Evolutionary conservation across 805 yeast genomes (phyloP).

Genomic region (Maudiozyma serrabonitensis): DNA sequence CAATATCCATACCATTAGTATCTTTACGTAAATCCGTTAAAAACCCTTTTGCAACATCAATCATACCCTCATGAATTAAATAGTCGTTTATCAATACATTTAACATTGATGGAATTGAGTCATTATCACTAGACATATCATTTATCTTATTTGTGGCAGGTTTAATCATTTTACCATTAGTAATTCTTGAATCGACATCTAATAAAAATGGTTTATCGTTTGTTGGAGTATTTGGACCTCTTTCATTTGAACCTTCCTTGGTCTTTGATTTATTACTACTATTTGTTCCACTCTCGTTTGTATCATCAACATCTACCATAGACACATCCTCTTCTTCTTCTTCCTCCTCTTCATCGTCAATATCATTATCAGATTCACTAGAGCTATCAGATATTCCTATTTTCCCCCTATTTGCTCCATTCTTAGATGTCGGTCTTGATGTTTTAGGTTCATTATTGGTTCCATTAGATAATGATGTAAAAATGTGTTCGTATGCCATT

Average conservation of each 20-base stretch:
- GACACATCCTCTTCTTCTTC: conserved; percentile 3
- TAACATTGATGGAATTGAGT: conserved; percentile 21
- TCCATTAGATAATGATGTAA: conserved; percentile 23
- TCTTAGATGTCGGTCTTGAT: neutral
- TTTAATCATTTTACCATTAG: conserved; percentile 9
- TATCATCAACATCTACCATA: neutral
- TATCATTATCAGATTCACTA: conserved; percentile 16
- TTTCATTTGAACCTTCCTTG: neutral
- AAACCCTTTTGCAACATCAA: conserved; percentile 44
- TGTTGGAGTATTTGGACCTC: no score
- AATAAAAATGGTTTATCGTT: conserved; percentile 6
- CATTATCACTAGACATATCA: conserved; percentile 17
- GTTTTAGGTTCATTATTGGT: neutral
- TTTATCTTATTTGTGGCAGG: conserved; percentile 18
- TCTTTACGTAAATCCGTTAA: conserved; percentile 32
- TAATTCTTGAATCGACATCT: conserved; percentile 15
- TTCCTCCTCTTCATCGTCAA: conserved; percentile 4
- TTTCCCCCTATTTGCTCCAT: neutral
- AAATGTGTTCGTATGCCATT: conserved; percentile 26
- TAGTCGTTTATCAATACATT: conserved; percentile 32
- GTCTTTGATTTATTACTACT: neutral
- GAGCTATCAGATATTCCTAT: conserved; percentile 10
- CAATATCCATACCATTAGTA: neutral
- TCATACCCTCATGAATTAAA: conserved; percentile 49
- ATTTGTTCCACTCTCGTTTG: neutral